Base-by-base conservation (phyloP, 2,329 filamentous ascomycete species). In the Fusarium sp. region DNA sequence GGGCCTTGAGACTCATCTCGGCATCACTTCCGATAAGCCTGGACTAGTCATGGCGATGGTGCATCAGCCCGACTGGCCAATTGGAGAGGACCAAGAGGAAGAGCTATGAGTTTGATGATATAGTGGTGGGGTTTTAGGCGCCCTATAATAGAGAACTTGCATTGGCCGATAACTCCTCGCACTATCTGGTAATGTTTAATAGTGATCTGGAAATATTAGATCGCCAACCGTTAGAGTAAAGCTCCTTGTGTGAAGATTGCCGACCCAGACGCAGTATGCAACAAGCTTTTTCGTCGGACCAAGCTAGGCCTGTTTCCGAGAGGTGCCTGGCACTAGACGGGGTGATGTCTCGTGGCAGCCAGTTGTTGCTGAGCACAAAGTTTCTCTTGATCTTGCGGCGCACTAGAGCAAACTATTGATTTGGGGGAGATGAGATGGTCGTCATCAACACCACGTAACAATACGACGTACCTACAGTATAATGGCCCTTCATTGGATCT, bases 1-100 rank as follows among this genome's bases (percentile, higher is more conserved):
- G 39, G 70, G 70, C 2, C 22, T 73, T 4, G 70, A 73, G 42
- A 73, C 70, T 0, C 70, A 73, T 47, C 65, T 73, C 3, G 70
- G 70, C 3, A 69, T 73, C 18, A 47, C 55, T 8, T 28, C 53
- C 11, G 64, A 73, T 24, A 69, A 58, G 2, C 24, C 69, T 11
- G 70, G 70, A 5, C 28, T 73, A 5, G 69, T 63, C 1, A 73
- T 73, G 70, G 62, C 56, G 3, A 50, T 69, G 66, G 60, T 69
- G 10, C 54, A 39, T 54, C 64, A 56, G 20, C 69, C 59, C 5
- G 44, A 72, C n/a, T 69, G 69, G 70, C 70, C 64, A 14, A 24
- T 61, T 32, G 35, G 47, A 1, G 38, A 53, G 35, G 57, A 68
- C 7, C 56, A 58, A n/a, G 69, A 72, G 18, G 45, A 72, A 8